A percentile compares a stretch with the other conserved stretches of the same genome.
These are phyloP conservation scores for Hypoxylon sp. DNA, from an alignment of 2,329 filamentous ascomycete species.

Conservation along the genomic window DNA sequence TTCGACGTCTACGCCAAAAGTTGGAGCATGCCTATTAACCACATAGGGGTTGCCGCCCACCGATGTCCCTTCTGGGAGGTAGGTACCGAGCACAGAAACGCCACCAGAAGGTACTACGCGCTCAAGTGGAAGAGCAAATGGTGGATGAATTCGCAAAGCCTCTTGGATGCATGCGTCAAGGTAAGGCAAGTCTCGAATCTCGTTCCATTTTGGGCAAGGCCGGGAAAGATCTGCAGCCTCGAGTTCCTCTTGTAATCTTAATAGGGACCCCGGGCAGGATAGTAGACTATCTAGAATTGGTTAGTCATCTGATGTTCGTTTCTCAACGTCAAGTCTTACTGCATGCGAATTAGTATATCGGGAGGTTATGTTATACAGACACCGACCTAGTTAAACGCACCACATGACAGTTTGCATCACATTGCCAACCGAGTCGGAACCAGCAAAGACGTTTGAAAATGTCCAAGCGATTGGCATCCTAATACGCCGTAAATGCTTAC, in stretches of 20 bases:
- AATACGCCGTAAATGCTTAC: constrained; percentile 1
- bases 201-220: constrained; percentile 43
- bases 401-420: constrained; percentile 44
- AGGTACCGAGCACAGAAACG: constrained; percentile 27
- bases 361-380: too few relatives aligned
- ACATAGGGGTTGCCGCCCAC: constrained; percentile 42
- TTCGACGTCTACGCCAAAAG: constrained; percentile 39
- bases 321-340: too few relatives aligned
- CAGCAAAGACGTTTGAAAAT: constrained; percentile 33
- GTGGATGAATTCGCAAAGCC: constrained; percentile 42
- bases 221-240: constrained; percentile 37
- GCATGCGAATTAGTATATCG: too few relatives aligned
- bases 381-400: too few relatives aligned
- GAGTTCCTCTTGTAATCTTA: constrained; percentile 43
- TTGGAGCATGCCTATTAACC: constrained; percentile 35
- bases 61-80: constrained; percentile 38
- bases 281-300: constrained; percentile 46
- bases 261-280: constrained; percentile 35
- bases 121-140: constrained; percentile 41
- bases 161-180: constrained; percentile 45
- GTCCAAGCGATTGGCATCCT: constrained; percentile 31
- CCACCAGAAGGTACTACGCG: constrained; percentile 42
- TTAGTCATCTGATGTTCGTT: too few relatives aligned
- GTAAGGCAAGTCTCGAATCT: constrained; percentile 43
- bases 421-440: constrained; percentile 28